phyloP scores from a whole-genome alignment of 108 stramenopile genomes.

The Mayamaea pseudoterrestris region DNA sequence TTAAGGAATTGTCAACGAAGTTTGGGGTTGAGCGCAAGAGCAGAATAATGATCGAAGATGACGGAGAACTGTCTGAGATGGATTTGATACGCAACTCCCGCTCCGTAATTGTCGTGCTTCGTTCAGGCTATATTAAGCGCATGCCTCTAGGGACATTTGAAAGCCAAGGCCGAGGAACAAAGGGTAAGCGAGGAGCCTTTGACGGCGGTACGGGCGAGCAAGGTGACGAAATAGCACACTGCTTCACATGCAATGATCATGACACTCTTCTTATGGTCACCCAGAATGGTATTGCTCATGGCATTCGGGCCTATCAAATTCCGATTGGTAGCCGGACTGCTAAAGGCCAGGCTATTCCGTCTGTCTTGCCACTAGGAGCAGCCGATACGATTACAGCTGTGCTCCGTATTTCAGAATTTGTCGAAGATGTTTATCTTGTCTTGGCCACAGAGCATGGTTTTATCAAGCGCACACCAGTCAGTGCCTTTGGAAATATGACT shows the following conservation, averaged over 20 bases:
- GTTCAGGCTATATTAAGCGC: constrained; percentile 91
- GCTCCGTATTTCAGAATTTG: constrained; percentile 63
- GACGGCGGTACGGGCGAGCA: constrained; percentile 29
- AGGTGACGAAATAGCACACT: constrained; percentile 82
- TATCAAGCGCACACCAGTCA: constrained; percentile 90
- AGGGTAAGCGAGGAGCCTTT: constrained; percentile 75
- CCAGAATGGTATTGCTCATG: constrained; percentile 85
- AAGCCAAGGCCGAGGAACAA: constrained; percentile 74
- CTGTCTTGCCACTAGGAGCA: constrained; percentile 61
- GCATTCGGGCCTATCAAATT: constrained; percentile 82
- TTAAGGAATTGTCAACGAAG: constrained; percentile 47
- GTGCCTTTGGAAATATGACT: constrained; percentile 77
- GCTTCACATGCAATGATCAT: constrained; percentile 94
- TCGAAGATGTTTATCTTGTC: constrained; percentile 73
- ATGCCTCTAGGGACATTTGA: constrained; percentile 91
- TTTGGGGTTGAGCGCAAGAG: constrained; percentile 78
- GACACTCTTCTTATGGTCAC: constrained; percentile 89
- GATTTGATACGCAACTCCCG: constrained; percentile 81
- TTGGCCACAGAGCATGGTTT: constrained; percentile 84
- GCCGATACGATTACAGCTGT: constrained; percentile 62
- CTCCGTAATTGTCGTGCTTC: constrained; percentile 87
- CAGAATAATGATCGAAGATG: constrained; percentile 62
- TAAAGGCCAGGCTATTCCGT: constrained; percentile 72
- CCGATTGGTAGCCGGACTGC: constrained; percentile 66
- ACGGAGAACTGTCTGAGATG: constrained; percentile 71